Base-by-base conservation (phyloP, 352 stramenopile genomes). In the Phytophthora sansomeana region DNA sequence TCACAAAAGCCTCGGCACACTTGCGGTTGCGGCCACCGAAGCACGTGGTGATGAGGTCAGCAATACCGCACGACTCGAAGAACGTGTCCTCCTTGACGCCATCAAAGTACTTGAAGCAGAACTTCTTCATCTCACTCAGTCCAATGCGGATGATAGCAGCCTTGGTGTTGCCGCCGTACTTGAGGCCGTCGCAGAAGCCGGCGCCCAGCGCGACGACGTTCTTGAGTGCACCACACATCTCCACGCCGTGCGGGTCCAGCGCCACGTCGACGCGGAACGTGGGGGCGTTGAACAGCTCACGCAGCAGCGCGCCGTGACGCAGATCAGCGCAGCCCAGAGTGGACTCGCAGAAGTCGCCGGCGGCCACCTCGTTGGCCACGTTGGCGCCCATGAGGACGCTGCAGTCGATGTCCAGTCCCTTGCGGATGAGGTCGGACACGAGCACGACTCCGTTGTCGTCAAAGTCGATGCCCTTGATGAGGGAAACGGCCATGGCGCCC, bases 21-120 rank as follows among this genome's bases (percentile, higher is more conserved):
- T 97, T 98, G 58, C 97, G 91, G 73, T 99, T 99, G 35, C 97
- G 89, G 53, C 97, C 97, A 46, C 97, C 97, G 70, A 99, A 99
- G 78, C 97, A 99, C 55, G 97, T 99, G 28, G 97, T 99, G 67
- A 99, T 99, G 6, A 99, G 81, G 69, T 99, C 97, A 6, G 97
- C 97, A 35, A 99, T 96, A 14, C 97, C 97, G 72, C 97, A 99
- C 68, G 84, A 98, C 81, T 99, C 89, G 58, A 98, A 96, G 74
- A 99, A 99, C 41, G 97, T 98, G 67, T 92, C 80, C 53, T 98
- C 89, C 69, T 94, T 93, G 48, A 97, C 83, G 29, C 93, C 91
- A 60, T 95, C 84, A 74, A 97, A 98, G 87, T 98, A 98, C 63
- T 92, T 91, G 73, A 95, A 93, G 71, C 83, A 91, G 55, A 96